Base-by-base conservation (phyloP, 805 yeast genomes). In the Saturnispora bothae region DNA sequence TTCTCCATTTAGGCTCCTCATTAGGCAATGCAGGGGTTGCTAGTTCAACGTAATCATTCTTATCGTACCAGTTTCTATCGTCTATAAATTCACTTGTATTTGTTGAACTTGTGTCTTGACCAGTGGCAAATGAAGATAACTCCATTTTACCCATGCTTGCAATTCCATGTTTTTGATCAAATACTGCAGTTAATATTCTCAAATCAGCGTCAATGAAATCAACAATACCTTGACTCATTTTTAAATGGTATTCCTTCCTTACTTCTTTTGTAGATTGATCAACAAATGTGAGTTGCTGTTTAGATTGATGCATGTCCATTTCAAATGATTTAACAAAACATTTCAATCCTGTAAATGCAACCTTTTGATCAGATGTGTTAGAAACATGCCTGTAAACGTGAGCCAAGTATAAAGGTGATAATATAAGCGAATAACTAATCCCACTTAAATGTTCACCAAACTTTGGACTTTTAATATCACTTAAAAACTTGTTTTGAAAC, bases 11-110 rank as follows among this genome's bases (percentile, higher is more conserved):
- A 31, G 42, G 78, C 9, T 45, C 52, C 27, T 62, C 48, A 36
- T 46, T 63, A 43, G 51, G 61, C 4, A 61, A 54, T 1, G 63
- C 47, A 4, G 71, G 66, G 34, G 66, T 60, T 42, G 80, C 83
- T 31, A 85, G 51, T 48, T 86, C 96, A 9, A 72, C 61, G 48
- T 72, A 86, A 53, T 86, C 96, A 41, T 81, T 80, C 17, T 64
- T 58, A 50, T 85, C 94, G 34, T 73, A 64, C 96, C 96, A 86
- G 3, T 39, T 43, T 19, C 43, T 31, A 30, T 48, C 52, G 25
- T 41, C 33, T 3, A 31, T 22, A 2, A 46, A 51, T 3, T 43
- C 50, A 25, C 45, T 44, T 17, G 31, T 36, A 4, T 33, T 20
- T 3, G 47, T 42, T 1, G 54, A 47, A 1, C 49, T 36, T 12